Conservation (phyloP, 306 rosid genomes). For the Mimosa pudica region DNA sequence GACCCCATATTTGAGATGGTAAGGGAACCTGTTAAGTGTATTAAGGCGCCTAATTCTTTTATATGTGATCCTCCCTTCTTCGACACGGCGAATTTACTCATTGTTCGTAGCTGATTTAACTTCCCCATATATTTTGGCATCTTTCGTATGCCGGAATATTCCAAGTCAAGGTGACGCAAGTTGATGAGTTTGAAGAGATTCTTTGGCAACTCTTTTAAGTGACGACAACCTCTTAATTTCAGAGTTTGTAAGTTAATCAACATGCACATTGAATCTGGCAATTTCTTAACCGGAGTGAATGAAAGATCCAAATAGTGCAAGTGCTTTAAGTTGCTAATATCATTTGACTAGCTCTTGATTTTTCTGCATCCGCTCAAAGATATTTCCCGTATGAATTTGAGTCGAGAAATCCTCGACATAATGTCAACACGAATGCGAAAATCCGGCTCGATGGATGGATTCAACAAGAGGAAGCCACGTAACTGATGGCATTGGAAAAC, state of each 20-base stretch:
- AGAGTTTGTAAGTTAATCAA: constrained; percentile 38
- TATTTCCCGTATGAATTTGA: not conserved
- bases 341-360: not conserved
- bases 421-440: not conserved
- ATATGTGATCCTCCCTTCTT: not conserved
- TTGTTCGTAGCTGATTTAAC: not conserved
- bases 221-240: not conserved
- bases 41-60: not conserved
- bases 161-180: constrained; percentile 17
- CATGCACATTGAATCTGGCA: constrained; percentile 33
- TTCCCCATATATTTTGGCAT: not conserved
- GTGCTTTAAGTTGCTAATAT: constrained; percentile 17
- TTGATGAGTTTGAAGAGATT: constrained; percentile 24
- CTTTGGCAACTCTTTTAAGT: too few species aligned
- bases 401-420: not conserved
- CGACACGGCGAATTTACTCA: not conserved
- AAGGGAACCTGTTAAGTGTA: not conserved
- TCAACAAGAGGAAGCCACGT: not conserved
- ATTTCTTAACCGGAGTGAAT: rapidly evolving
- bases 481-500: not conserved
- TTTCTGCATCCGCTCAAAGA: rapidly evolving
- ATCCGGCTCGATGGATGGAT: rapidly evolving
- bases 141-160: not conserved
- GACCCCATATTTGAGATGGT: not conserved
- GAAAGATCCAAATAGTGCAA: constrained; percentile 37